phyloP scores from a whole-genome alignment of 1,284 basidiomycete genomes.

The Pseudomicrostroma phylloplanum region DNA sequence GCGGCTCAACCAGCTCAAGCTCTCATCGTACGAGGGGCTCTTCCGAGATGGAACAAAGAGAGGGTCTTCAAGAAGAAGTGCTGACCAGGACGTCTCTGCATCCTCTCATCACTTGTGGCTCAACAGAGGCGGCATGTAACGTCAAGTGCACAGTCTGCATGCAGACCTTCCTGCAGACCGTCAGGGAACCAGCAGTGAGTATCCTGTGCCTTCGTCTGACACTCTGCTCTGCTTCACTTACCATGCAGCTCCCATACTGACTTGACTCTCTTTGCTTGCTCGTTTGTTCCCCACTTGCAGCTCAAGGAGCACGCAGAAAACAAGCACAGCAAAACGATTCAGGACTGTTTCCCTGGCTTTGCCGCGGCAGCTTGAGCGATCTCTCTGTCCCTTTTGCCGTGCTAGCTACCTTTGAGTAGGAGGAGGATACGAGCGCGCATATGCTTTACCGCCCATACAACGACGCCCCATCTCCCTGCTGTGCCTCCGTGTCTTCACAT shows the following conservation, averaged over 20 bases:
- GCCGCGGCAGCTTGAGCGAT: background rate
- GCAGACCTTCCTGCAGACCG: slow-evolving; percentile 55
- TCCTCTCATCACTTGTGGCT: background rate
- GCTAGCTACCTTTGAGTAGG: no score
- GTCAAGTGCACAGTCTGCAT: slow-evolving; percentile 55
- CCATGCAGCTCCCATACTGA: background rate
- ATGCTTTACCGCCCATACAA: no score
- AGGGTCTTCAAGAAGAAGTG: no score
- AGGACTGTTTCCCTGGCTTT: background rate
- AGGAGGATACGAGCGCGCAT: no score
- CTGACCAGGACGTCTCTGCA: no score
- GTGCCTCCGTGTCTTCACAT: no score
- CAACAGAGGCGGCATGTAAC: slow-evolving; percentile 52
- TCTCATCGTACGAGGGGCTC: no score
- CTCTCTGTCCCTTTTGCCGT: no score
- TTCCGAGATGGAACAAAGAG: no score
- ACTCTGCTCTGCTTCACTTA: no score
- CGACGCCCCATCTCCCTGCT: no score
- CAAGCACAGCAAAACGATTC: slow-evolving; percentile 31
- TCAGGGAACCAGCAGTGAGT: slow-evolving; percentile 51
- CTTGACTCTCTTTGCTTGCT: background rate
- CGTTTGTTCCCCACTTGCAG: slow-evolving; percentile 15
- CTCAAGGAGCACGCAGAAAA: slow-evolving; percentile 36
- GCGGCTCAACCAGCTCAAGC: no score
- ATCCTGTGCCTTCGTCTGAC: background rate